A percentile compares a stretch with the other conserved stretches of the same genome.
Evolutionary conservation across 768 basidiomycete genomes (phyloP).

Genomic region (Russula griseocarnosa): DNA sequence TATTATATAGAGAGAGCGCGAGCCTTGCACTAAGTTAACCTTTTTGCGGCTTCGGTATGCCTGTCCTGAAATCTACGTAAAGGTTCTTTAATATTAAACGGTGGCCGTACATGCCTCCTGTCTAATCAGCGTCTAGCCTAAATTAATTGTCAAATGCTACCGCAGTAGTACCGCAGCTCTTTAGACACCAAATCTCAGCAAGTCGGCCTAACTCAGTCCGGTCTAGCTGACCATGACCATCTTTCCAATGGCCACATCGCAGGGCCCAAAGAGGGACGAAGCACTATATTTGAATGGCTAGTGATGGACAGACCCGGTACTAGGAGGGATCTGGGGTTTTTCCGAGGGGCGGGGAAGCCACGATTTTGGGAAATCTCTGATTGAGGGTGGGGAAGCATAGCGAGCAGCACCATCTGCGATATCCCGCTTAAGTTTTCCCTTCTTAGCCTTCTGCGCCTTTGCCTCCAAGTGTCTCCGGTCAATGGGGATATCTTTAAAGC

Average conservation of each 20-base stretch:
- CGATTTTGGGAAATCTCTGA: constrained; percentile 29
- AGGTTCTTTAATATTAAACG: neutral
- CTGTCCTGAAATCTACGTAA: neutral
- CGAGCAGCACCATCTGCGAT: constrained; percentile 26
- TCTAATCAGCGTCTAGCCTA: neutral
- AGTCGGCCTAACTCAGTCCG: neutral
- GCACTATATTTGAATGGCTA: constrained; percentile 12
- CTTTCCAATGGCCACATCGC: neutral
- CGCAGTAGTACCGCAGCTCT: neutral
- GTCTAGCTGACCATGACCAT: neutral
- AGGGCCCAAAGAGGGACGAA: neutral
- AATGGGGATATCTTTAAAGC: constrained; percentile 65
- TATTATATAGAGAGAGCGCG: neutral
- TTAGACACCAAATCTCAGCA: neutral
- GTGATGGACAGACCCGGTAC: neutral
- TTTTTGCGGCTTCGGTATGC: neutral
- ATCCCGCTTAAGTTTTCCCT: constrained; percentile 46
- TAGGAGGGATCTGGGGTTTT: neutral
- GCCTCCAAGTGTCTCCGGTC: constrained; percentile 78
- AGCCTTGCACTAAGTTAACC: neutral
- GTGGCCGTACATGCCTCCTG: neutral
- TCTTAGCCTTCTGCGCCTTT: constrained; percentile 65
- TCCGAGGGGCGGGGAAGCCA: constrained; percentile 31
- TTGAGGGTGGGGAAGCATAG: constrained; percentile 26
- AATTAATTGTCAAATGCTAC: neutral